phyloP scores from a whole-genome alignment of 208 protist species.

The Trypanosoma scelopori region DNA sequence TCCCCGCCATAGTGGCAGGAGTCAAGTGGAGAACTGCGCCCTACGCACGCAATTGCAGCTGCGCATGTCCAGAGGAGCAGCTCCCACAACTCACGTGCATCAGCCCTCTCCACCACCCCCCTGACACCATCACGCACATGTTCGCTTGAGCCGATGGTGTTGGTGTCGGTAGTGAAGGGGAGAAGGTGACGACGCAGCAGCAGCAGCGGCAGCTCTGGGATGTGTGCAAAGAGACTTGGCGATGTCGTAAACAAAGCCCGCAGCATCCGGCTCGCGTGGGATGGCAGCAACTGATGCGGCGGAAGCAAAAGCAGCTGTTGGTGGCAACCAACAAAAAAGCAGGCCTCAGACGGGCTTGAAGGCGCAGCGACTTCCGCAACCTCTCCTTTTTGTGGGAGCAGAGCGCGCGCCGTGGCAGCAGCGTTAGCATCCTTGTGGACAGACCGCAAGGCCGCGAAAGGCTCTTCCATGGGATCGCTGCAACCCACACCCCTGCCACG shows the following conservation, averaged over 20 bases:
- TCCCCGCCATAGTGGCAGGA: not conserved
- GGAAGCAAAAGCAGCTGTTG: conserved; percentile 10
- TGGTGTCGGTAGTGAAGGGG: not conserved
- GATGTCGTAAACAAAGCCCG: conserved; percentile 7
- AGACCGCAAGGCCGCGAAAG: conserved; percentile 6
- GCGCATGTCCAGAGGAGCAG: conserved; percentile 19
- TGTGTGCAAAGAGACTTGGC: conserved; percentile 7
- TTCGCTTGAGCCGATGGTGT: not conserved
- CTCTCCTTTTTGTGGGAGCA: not conserved
- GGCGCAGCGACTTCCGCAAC: not conserved
- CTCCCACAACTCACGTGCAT: conserved; percentile 14
- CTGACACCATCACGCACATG: not conserved
- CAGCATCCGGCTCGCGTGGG: conserved; percentile 12
- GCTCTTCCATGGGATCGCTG: not conserved
- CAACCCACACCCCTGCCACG: not conserved
- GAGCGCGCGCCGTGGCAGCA: not conserved
- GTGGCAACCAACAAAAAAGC: conserved; percentile 18
- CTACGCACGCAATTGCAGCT: not conserved
- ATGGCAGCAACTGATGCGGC: not conserved
- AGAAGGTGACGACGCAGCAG: conserved; percentile 4
- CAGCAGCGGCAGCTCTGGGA: conserved; percentile 18
- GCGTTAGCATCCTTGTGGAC: not conserved
- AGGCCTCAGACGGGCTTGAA: not conserved
- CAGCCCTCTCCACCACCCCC: not conserved
- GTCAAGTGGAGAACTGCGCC: not conserved